Base-by-base conservation (phyloP, 345 rosid genomes). In the Cardamine chenopodiifolia region DNA sequence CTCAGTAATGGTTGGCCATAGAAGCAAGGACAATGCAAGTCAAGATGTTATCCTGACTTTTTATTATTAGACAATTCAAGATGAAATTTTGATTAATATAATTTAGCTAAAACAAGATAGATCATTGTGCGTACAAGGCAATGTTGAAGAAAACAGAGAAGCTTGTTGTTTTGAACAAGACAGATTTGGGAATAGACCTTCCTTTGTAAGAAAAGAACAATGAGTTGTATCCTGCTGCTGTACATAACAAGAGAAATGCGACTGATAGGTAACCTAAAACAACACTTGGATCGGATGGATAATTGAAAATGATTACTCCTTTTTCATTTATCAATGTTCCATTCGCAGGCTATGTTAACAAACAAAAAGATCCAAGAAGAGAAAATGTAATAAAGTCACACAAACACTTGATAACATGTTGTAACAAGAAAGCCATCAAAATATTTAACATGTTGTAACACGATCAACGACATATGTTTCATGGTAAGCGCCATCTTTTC, bases 1-100 rank as follows among this genome's bases (percentile, higher is more conserved):
- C 83, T 86, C 92, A 8, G 85, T 79, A 34, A 86, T 80, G 12
- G 92, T 89, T 64, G 92, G 90, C 86, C 89, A 88, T 45, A 86
- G 22, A 60, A 87, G 74, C 65, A 89, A 60, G 6, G 87, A 48
- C 39, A 62, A 56, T 3, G 84, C 96, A 49, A 86, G 66, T 23
- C 90, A 92, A 2, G 83, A 74, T 2, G 80, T 75, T 60, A 87
- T 78, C 73, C 92, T 83, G 44, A 32, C 22, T 44, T 26, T 26
- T 1, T 4, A 4, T 22, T 22, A 6, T 52, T 11, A 0, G 12
- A 8, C 11, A 8, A 32, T 32, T 17, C 63, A 32, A 32, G 4
- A 32, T 17, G 26, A 8, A 2, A 58, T 2, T 56, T 10, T 17
- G 23, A 31, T 31, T 56, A 22, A n/a, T 57, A 56, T 15, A 19